Conservation (phyloP, 352 stramenopile genomes). For the Pythium myriotylum region DNA sequence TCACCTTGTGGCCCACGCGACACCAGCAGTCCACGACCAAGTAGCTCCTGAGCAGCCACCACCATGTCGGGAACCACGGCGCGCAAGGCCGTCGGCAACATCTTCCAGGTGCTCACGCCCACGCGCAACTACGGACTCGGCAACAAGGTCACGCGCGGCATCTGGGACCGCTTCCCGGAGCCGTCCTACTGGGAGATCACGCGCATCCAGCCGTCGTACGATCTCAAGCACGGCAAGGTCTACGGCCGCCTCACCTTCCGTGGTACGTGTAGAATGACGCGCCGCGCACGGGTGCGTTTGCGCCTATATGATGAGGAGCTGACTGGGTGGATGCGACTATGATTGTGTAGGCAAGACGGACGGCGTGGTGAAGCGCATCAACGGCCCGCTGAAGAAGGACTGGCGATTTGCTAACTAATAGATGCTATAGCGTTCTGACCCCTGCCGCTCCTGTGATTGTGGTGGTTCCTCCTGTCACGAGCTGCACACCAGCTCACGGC, state of each 20-base stretch:
- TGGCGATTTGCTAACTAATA: conserved; percentile 41
- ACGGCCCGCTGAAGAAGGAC: conserved; percentile 77
- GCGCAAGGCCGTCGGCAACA: conserved; percentile 44
- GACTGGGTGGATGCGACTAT: background rate
- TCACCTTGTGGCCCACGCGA: conserved; percentile 7
- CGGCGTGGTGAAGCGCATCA: conserved; percentile 72
- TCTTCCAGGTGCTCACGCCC: conserved; percentile 75
- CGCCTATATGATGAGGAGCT: background rate
- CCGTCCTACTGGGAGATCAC: conserved; percentile 84
- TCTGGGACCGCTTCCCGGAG: conserved; percentile 76
- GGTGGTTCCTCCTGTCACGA: background rate
- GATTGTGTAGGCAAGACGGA: conserved; percentile 65
- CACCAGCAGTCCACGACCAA: background rate
- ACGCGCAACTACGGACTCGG: conserved; percentile 75
- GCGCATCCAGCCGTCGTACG: conserved; percentile 64
- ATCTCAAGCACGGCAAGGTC: conserved; percentile 88
- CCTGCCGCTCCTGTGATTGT: background rate
- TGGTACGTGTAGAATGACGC: conserved; percentile 63
- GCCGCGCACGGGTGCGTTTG: too few relatives aligned
- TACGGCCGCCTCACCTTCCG: conserved; percentile 83
- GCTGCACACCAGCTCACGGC: too few relatives aligned
- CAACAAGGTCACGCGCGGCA: conserved; percentile 66
- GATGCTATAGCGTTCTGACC: background rate
- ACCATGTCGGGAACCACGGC: conserved; percentile 24
- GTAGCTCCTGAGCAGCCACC: conserved; percentile 5